Percentiles rank a stretch among this genome's conserved stretches.
Conservation (phyloP, 805 yeast genomes). For the Metschnikowia cerradonensis region DNA sequence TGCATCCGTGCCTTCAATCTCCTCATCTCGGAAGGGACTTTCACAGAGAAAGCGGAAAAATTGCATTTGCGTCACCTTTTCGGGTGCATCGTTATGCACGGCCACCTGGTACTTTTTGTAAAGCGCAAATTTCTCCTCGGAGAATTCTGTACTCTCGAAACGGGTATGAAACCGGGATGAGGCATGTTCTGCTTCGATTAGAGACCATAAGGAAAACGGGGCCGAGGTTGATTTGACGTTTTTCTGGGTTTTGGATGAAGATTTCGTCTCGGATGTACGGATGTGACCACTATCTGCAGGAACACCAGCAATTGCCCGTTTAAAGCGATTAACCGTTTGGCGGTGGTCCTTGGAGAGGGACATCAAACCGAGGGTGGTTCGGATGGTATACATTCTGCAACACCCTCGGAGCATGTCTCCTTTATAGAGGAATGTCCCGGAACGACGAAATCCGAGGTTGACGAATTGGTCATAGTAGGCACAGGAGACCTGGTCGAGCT, state of each 20-base stretch:
- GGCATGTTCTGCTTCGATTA: slow-evolving; percentile 39
- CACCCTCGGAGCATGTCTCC: slow-evolving; percentile 71
- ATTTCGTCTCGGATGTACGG: no score
- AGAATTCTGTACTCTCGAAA: slow-evolving; percentile 50
- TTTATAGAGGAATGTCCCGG: slow-evolving; percentile 62
- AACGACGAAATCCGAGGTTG: slow-evolving; percentile 73
- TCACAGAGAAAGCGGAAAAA: slow-evolving; percentile 69
- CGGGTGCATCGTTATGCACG: slow-evolving; percentile 61
- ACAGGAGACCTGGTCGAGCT: slow-evolving; percentile 43
- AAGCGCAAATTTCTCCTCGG: slow-evolving; percentile 57
- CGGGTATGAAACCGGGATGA: slow-evolving; percentile 36
- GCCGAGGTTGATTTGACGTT: neutral
- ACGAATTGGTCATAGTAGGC: slow-evolving; percentile 60
- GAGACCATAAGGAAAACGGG: slow-evolving; percentile 13
- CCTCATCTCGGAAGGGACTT: slow-evolving; percentile 49
- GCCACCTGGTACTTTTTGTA: slow-evolving; percentile 65
- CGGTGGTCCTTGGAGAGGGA: slow-evolving; percentile 62
- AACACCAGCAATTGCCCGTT: slow-evolving; percentile 28
- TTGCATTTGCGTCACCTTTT: slow-evolving; percentile 40
- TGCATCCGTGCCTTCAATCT: slow-evolving; percentile 19
- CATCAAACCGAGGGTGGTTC: slow-evolving; percentile 50
- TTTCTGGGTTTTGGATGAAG: neutral
- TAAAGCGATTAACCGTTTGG: slow-evolving; percentile 59
- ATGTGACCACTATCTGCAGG: slow-evolving; percentile 1
- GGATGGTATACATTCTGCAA: slow-evolving; percentile 74